Evolutionary conservation across 1,284 basidiomycete genomes (phyloP).

Genomic region (Inonotus hispidus): DNA sequence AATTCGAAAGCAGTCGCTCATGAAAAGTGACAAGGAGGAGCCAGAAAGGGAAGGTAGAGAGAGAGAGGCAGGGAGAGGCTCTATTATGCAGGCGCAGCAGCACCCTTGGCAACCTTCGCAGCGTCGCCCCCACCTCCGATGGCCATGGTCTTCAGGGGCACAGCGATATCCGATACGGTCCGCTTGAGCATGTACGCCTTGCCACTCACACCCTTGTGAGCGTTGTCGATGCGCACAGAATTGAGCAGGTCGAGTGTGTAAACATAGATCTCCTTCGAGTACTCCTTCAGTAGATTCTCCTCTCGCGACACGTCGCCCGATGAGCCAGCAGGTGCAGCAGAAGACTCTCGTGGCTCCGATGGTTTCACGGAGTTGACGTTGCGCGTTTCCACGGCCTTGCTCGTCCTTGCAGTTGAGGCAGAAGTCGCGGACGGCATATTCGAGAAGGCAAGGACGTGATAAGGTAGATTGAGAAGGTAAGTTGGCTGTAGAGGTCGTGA

Average conservation of each 20-base stretch:
- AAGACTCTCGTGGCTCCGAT: neutral
- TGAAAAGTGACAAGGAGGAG: too few species aligned
- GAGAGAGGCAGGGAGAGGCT: too few species aligned
- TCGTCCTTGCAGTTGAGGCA: neutral
- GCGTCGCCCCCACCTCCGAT: conserved; percentile 1
- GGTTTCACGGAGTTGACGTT: neutral
- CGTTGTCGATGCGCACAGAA: conserved; percentile 11
- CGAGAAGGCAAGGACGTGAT: neutral
- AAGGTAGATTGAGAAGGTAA: neutral
- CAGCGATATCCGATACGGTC: conserved; percentile 17
- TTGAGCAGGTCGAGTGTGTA: conserved; percentile 16
- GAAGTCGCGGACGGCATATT: neutral
- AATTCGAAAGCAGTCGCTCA: neutral
- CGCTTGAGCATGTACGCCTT: conserved; percentile 16
- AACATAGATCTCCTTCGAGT: conserved; percentile 17
- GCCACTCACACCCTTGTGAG: conserved; percentile 10
- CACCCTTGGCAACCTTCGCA: neutral
- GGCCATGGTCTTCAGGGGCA: conserved; percentile 6
- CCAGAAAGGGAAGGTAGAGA: neutral
- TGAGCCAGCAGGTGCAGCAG: neutral
- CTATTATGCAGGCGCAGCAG: neutral
- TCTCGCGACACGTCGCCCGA: neutral
- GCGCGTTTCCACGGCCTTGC: neutral
- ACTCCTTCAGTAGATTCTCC: conserved; percentile 10
- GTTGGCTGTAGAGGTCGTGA: neutral